These are phyloP conservation scores for Myxozyma melibiosi DNA, from an alignment of 805 yeast species.

Conservation along the genomic window DNA sequence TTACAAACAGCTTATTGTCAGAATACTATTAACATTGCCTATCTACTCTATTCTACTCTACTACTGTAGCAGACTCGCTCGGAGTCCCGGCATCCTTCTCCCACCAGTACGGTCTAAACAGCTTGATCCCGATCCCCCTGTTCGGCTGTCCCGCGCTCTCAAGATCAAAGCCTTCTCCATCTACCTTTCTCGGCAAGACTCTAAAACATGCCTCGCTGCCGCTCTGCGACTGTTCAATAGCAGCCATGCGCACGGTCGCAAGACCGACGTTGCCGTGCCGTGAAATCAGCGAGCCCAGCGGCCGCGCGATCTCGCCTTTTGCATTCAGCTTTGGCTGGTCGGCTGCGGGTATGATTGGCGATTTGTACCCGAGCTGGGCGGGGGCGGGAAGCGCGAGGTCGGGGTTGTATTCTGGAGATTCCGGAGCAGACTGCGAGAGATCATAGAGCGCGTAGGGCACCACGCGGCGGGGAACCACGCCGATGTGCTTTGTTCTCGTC, in stretches of 20 bases:
- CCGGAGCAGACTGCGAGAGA: constrained; percentile 4
- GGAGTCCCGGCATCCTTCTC: constrained; percentile 38
- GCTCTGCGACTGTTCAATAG: constrained; percentile 33
- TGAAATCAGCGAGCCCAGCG: constrained; percentile 64
- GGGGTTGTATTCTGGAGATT: constrained; percentile 1
- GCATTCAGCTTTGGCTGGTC: constrained; percentile 17
- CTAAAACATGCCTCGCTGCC: constrained; percentile 13
- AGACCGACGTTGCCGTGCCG: constrained; percentile 64
- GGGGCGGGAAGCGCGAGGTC: background rate
- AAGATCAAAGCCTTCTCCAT: constrained; percentile 5
- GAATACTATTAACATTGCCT: background rate
- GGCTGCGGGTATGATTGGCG: constrained; percentile 20
- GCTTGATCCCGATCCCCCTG: constrained; percentile 14
- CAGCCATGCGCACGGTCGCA: constrained; percentile 42
- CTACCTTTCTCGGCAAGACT: constrained; percentile 9
- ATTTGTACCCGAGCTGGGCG: constrained; percentile 9
- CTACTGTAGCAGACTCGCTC: background rate
- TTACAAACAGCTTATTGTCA: background rate
- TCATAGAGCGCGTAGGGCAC: constrained; percentile 61
- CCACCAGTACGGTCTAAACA: constrained; percentile 73
- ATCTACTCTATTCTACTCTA: background rate
- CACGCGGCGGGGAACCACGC: constrained; percentile 78
- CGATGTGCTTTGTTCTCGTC: constrained; percentile 80
- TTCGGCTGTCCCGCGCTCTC: constrained; percentile 44
- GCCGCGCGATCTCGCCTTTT: constrained; percentile 41